Conservation (phyloP, 345 rosid species). For the Streptanthus diversifolius region DNA sequence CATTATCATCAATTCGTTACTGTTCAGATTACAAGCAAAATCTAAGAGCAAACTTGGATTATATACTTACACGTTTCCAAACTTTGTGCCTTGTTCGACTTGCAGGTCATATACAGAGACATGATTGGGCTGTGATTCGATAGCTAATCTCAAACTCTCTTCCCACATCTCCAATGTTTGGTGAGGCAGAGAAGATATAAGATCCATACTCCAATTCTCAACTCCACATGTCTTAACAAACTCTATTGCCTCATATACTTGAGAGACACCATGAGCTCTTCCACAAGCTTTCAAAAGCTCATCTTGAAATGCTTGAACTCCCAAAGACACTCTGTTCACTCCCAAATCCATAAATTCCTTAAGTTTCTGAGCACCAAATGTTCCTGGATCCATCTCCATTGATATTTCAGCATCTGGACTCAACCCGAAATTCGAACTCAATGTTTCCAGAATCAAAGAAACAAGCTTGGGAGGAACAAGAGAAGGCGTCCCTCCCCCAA, state of each 20-base stretch:
- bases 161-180: conserved; percentile 85
- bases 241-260: conserved; percentile 77
- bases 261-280: conserved; percentile 76
- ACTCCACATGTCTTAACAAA: conserved; percentile 58
- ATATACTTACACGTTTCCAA: conserved; percentile 62
- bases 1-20: neutral
- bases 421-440: conserved; percentile 62
- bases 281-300: conserved; percentile 83
- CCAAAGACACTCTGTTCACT: conserved; percentile 93
- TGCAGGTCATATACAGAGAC: conserved; percentile 94
- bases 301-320: conserved; percentile 92
- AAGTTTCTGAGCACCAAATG: conserved; percentile 60
- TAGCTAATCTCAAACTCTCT: conserved; percentile 61
- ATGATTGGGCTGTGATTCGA: conserved; percentile 61
- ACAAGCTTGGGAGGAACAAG: conserved; percentile 77
- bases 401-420: conserved; percentile 67
- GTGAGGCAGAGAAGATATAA: conserved; percentile 86
- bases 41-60: neutral
- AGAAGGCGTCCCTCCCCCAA: conserved; percentile 97
- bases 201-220: conserved; percentile 91
- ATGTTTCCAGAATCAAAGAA: conserved; percentile 51
- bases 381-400: conserved; percentile 98
- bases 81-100: conserved; percentile 94
- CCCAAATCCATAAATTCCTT: conserved; percentile 59
- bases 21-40: neutral